Conservation (phyloP, 2,329 filamentous ascomycete species). For the Aspergillus piperis region DNA sequence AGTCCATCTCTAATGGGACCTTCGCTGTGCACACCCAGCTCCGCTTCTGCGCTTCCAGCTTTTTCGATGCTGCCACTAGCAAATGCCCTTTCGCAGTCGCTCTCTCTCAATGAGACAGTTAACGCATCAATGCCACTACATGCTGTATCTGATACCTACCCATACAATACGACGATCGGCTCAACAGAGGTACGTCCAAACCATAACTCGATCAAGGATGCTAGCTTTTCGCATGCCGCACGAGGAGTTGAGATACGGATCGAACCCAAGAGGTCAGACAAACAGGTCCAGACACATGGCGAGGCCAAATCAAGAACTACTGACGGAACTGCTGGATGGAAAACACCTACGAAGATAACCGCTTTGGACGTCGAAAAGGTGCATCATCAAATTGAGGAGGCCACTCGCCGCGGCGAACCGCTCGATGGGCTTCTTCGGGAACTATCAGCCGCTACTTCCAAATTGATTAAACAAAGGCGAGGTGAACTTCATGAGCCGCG, state of each 20-base stretch:
- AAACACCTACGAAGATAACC: constrained; percentile 11
- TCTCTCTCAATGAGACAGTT: background rate
- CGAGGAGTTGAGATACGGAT: background rate
- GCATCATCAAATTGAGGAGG: constrained; percentile 34
- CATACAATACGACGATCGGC: background rate
- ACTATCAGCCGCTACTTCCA: constrained; percentile 23
- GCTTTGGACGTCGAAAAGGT: constrained; percentile 28
- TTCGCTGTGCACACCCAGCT: constrained; percentile 1
- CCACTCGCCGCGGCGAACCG: constrained; percentile 29
- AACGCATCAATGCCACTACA: background rate
- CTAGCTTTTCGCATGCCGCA: background rate
- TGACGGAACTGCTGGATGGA: constrained; percentile 8
- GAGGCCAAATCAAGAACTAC: background rate
- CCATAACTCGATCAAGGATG: background rate
- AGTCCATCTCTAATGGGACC: background rate
- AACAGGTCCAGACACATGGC: background rate
- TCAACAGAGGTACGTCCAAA: background rate
- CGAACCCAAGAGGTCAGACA: background rate
- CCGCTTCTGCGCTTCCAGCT: background rate
- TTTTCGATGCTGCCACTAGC: background rate
- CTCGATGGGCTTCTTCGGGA: constrained; percentile 32
- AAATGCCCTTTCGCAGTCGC: background rate
- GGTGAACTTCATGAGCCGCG: background rate
- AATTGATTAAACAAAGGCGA: background rate
- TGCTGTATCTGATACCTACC: background rate